Conservation (phyloP, 2,329 filamentous ascomycete genomes). For the Chaetothyriales sp. region DNA sequence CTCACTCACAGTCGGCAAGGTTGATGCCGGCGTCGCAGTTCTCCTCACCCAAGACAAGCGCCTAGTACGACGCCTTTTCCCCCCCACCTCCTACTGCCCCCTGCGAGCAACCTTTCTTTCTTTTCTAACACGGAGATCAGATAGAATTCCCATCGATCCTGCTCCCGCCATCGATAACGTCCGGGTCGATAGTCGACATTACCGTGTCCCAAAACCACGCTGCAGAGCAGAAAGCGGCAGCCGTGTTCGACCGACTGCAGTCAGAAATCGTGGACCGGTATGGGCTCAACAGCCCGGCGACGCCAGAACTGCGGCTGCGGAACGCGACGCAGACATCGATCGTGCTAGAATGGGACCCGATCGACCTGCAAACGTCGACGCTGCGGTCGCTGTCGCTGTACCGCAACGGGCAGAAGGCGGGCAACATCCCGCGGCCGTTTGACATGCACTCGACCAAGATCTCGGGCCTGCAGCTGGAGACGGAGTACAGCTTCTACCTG, state of each 20-base stretch:
- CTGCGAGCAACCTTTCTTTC: neutral
- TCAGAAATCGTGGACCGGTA: constrained; percentile 75
- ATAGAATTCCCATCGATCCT: constrained; percentile 98
- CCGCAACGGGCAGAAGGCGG: constrained; percentile 91
- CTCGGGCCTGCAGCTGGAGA: constrained; percentile 86
- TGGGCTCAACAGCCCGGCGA: constrained; percentile 59
- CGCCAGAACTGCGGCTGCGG: constrained; percentile 72
- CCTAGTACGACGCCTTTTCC: constrained; percentile 55
- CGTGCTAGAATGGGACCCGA: constrained; percentile 94
- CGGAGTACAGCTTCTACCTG: constrained; percentile 87
- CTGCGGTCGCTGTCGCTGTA: constrained; percentile 80
- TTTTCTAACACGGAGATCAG: constrained; percentile 33
- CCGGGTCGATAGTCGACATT: constrained; percentile 95
- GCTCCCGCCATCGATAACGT: constrained; percentile 84
- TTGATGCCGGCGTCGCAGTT: constrained; percentile 95
- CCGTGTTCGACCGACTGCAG: constrained; percentile 72
- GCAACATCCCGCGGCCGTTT: constrained; percentile 74
- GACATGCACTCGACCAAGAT: constrained; percentile 95
- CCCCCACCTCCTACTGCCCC: no score
- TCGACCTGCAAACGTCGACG: constrained; percentile 82
- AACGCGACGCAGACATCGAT: constrained; percentile 98
- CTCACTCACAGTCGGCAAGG: constrained; percentile 95
- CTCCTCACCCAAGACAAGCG: constrained; percentile 93
- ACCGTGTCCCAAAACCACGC: constrained; percentile 73
- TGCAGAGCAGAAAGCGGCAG: constrained; percentile 60